phyloP scores from a whole-genome alignment of 2,329 filamentous ascomycete genomes.

The Trichoderma breve region DNA sequence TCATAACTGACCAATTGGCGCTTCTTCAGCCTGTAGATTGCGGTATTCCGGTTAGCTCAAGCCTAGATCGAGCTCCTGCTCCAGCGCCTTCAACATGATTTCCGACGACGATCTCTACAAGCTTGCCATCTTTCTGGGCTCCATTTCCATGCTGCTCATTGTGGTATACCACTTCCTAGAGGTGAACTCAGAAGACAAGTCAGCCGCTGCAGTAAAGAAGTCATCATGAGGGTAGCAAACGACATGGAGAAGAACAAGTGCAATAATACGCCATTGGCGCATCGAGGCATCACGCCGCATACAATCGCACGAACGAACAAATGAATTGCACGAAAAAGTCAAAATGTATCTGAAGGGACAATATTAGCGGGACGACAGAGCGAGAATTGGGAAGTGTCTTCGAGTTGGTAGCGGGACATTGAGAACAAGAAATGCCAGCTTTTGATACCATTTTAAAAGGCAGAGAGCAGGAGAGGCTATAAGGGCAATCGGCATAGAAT shows the following conservation, averaged over 20 bases:
- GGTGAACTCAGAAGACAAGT: constrained; percentile 62
- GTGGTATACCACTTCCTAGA: constrained; percentile 96
- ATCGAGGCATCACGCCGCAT: neutral
- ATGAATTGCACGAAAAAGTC: neutral
- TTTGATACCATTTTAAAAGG: constrained; percentile 4
- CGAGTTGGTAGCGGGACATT: neutral
- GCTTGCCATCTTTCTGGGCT: constrained; percentile 90
- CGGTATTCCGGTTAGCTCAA: constrained; percentile 10
- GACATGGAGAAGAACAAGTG: neutral
- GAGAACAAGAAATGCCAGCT: neutral
- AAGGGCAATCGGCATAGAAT: neutral
- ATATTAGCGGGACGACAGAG: neutral
- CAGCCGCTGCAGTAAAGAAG: constrained; percentile 16
- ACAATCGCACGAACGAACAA: neutral
- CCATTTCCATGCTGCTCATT: constrained; percentile 85
- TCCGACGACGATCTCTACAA: constrained; percentile 88
- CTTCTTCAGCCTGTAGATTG: neutral
- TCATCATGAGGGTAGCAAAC: constrained; percentile 17
- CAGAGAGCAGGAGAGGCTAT: neutral
- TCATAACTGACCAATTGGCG: neutral
- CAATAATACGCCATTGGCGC: neutral
- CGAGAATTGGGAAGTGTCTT: neutral
- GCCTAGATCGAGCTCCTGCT: neutral
- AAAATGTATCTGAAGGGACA: neutral
- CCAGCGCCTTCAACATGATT: constrained; percentile 68